Percentiles rank a stretch among this genome's conserved stretches.
phyloP scores from a whole-genome alignment of 1,284 basidiomycete species.

The Peniophora sp. region DNA sequence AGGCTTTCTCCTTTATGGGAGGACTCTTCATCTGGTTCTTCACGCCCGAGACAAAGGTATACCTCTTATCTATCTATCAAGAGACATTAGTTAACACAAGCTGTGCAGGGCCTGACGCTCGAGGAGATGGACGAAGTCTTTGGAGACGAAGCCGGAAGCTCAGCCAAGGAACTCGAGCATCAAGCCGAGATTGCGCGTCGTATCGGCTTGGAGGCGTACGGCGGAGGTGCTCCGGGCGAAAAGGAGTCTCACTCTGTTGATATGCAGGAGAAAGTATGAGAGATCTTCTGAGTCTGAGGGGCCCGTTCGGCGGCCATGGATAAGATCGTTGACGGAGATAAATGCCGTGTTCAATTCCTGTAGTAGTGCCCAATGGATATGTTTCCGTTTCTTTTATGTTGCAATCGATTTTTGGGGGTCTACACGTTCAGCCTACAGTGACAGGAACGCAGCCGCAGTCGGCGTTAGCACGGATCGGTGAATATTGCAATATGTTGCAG shows the following conservation, averaged over 20 bases:
- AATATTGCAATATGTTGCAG: too few relatives aligned
- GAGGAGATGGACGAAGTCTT: conserved; percentile 71
- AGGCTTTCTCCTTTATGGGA: conserved; percentile 56
- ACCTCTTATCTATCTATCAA: too few relatives aligned
- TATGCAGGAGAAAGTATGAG: conserved; percentile 4
- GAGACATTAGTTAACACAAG: too few relatives aligned
- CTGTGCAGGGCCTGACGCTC: conserved; percentile 49
- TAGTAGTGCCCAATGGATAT: too few relatives aligned
- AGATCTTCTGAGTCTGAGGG: not conserved
- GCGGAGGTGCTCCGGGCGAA: conserved; percentile 10
- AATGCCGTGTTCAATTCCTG: too few relatives aligned
- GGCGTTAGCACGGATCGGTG: too few relatives aligned
- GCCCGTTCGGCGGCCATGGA: too few relatives aligned
- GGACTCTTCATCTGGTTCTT: conserved; percentile 57
- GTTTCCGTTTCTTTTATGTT: too few relatives aligned
- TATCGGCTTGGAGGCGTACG: conserved; percentile 39
- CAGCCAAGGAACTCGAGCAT: conserved; percentile 42
- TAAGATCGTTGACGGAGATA: too few relatives aligned
- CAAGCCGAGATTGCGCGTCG: conserved; percentile 47
- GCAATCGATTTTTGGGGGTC: too few relatives aligned
- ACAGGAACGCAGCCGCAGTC: too few relatives aligned
- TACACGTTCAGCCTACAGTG: too few relatives aligned
- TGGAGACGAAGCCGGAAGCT: conserved; percentile 43
- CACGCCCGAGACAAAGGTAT: conserved; percentile 21
- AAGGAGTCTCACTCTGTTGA: conserved; percentile 2